Evolutionary conservation across 2,329 filamentous ascomycete species (phyloP), one percentile per base, ranked within the genome.

Genomic region (Cladophialophora immunda): DNA sequence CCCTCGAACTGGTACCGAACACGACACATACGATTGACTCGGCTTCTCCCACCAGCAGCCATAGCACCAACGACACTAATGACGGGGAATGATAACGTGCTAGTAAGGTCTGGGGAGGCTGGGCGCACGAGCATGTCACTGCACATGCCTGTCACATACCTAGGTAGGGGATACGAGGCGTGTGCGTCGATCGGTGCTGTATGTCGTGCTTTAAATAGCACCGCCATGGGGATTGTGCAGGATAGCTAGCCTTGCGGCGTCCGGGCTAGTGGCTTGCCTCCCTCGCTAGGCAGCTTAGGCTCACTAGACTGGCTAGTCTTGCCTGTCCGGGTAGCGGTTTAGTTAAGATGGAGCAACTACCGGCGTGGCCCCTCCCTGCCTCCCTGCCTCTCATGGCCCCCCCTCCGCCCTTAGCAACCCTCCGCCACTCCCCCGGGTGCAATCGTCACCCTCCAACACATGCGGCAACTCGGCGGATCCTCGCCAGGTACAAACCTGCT

Each of bases 11-110:
- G 19, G 60, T 63, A 17, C 60, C 50, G 11, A 45, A 63, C 19
- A 63, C 52, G 34, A 63, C 60, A n/a, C 60, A 63, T 47, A 57
- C 36, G 13, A 63, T 63, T 41, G 52, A 32, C n/a, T 50, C 53
- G 27, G 30, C 58, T 36, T 7, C 41, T 15, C 41, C 41, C 3
- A 27, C 58, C 17, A 19, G 58, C 45, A 36, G 9, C 29, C 34
- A 34, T 17, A 45, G 58, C 56, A 32, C 41, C 25, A 8, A n/a
- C 15, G 25, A 13, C 50, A 30, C 25, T 11, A 52, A n/a, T 54
- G n/a, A 22, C n/a, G 41, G 11, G 19, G 4, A 11, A 47, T 7
- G n/a, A n/a, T 5, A 47, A 47, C 41, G 17, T 19, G 41, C n/a
- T 47, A 47, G 41, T 6, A 22, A 22, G 9, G 15, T 38, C 15